Conservation (phyloP, 805 yeast species). For the Wickerhamomyces bovis region DNA sequence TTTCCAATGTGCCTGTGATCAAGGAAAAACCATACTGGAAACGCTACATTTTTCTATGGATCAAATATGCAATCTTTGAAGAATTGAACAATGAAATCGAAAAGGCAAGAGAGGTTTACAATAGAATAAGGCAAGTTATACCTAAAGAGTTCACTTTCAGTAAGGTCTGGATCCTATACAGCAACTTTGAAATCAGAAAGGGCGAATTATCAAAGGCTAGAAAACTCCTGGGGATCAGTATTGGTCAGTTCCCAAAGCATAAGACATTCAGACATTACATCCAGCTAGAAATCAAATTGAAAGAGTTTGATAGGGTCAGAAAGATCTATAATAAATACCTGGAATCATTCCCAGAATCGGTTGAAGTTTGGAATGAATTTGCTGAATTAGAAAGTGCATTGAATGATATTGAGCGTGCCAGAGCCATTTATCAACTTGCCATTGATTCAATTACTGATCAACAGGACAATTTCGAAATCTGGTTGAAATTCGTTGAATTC, state of each 20-base stretch:
- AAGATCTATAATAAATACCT: constrained; percentile 62
- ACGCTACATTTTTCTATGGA: constrained; percentile 66
- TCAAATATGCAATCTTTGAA: constrained; percentile 53
- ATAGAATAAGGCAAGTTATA: constrained; percentile 38
- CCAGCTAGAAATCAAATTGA: constrained; percentile 55
- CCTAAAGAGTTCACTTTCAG: constrained; percentile 66
- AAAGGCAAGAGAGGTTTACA: constrained; percentile 45
- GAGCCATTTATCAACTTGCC: constrained; percentile 55
- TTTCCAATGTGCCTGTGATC: constrained; percentile 32
- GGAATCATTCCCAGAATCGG: constrained; percentile 37
- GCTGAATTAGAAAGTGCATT: constrained; percentile 61
- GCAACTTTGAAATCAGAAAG: constrained; percentile 70
- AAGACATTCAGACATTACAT: constrained; percentile 62
- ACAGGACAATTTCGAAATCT: constrained; percentile 19
- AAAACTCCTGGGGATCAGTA: constrained; percentile 60
- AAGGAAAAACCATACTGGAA: constrained; percentile 49
- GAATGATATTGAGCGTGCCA: constrained; percentile 65
- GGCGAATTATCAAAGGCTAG: constrained; percentile 48
- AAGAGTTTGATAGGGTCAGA: constrained; percentile 78
- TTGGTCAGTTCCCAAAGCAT: constrained; percentile 61
- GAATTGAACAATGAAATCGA: constrained; percentile 46
- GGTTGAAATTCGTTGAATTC: constrained; percentile 45
- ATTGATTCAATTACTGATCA: constrained; percentile 13
- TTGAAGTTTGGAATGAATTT: constrained; percentile 53
- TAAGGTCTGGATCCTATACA: constrained; percentile 65